Evolutionary conservation across 23 red algal genomes (phyloP).

Genomic region (Agarophyton chilense): DNA sequence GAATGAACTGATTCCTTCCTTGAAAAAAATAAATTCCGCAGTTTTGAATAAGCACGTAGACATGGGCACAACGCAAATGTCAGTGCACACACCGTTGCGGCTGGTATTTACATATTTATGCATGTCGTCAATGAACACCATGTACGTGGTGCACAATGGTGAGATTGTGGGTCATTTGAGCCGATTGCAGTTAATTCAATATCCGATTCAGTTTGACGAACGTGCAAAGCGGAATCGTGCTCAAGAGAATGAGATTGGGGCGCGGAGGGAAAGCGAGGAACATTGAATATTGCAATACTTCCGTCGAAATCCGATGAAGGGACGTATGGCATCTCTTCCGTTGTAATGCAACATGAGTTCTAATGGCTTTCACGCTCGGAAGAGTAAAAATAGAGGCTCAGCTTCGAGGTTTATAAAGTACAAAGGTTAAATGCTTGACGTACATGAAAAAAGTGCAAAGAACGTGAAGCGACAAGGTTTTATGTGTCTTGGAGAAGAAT

Average conservation of each 20-base stretch:
- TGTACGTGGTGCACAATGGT: slow-evolving; percentile 63
- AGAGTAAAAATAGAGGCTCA: neutral
- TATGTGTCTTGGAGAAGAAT: too few species aligned
- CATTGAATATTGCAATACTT: neutral
- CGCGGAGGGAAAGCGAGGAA: neutral
- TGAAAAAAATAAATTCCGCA: slow-evolving; percentile 30
- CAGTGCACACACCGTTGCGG: slow-evolving; percentile 55
- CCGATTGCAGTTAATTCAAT: slow-evolving; percentile 49
- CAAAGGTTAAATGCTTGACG: neutral
- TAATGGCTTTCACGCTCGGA: neutral
- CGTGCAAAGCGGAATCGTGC: slow-evolving; percentile 33
- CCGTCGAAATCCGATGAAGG: neutral
- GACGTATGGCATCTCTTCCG: neutral
- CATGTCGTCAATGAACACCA: slow-evolving; percentile 67
- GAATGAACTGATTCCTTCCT: slow-evolving; percentile 47
- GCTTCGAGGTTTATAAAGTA: neutral
- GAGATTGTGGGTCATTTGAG: slow-evolving; percentile 51
- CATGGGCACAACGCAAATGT: slow-evolving; percentile 59
- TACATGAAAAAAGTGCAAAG: neutral
- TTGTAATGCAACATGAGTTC: neutral
- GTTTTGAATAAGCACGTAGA: slow-evolving; percentile 57
- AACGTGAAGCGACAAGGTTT: too few species aligned
- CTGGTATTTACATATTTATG: slow-evolving; percentile 57
- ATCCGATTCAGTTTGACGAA: slow-evolving; percentile 52
- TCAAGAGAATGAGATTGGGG: neutral